Evolutionary conservation across 164 flowering plant species (phyloP).

Genomic region (Liriodendron chinense): DNA sequence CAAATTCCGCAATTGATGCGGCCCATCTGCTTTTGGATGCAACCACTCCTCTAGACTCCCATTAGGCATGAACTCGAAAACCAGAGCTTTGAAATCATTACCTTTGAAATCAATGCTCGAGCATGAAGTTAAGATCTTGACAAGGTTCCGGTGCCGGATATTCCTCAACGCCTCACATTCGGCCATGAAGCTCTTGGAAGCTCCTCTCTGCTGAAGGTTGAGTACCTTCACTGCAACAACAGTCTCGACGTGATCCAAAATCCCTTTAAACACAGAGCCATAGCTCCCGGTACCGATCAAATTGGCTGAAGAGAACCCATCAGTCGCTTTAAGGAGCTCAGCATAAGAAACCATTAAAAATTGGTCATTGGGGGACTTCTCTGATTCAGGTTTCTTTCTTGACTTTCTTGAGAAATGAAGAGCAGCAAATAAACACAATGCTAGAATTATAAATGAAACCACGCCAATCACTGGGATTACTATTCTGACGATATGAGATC

Average conservation of each 20-base stretch:
- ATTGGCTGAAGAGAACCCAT: slow-evolving; percentile 10
- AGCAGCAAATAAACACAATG: not conserved
- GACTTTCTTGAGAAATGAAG: not conserved
- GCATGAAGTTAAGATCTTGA: slow-evolving; percentile 18
- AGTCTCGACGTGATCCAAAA: not conserved
- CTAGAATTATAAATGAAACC: not conserved
- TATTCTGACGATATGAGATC: not conserved
- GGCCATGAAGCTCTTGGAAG: slow-evolving; percentile 17
- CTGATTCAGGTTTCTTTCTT: slow-evolving; percentile 3
- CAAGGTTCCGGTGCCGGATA: slow-evolving; percentile 13
- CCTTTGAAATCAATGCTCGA: slow-evolving; percentile 14
- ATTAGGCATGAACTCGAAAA: slow-evolving; percentile 19
- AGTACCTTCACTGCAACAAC: slow-evolving; percentile 19
- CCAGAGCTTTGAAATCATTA: slow-evolving; percentile 18
- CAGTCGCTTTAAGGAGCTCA: slow-evolving; percentile 6
- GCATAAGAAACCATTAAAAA: slow-evolving; percentile 2
- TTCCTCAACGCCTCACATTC: slow-evolving; percentile 15
- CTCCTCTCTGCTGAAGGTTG: slow-evolving; percentile 17
- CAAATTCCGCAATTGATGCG: not conserved
- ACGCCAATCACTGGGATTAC: not conserved
- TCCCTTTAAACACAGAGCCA: slow-evolving; percentile 19
- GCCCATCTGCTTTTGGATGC: not conserved
- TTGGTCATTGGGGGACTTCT: no score
- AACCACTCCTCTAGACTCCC: slow-evolving; percentile 1
- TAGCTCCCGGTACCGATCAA: slow-evolving; percentile 18